Evolutionary conservation across 192 early-diverging fungal genomes (phyloP).

Genomic region (Thamnidium elegans): DNA sequence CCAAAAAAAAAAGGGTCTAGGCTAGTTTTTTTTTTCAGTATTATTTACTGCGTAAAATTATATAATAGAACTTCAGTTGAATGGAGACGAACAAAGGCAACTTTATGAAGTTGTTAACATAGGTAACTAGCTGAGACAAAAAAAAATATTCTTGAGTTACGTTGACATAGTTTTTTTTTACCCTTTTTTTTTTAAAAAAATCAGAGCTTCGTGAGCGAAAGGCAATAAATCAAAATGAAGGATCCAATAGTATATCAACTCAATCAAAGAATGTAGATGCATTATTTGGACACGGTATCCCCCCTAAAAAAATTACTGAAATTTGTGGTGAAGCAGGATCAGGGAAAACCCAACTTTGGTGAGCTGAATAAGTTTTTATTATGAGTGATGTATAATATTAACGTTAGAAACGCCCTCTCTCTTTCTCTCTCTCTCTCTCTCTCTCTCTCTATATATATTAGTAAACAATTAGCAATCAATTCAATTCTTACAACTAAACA

Average conservation of each 20-base stretch:
- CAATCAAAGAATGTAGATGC: background rate
- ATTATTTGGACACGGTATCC: conserved; percentile 11
- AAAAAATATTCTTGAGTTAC: background rate
- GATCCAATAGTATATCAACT: background rate
- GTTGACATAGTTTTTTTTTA: background rate
- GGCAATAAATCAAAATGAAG: background rate
- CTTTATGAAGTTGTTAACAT: background rate
- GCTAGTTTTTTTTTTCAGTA: background rate
- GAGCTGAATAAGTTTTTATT: background rate
- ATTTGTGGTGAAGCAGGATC: conserved; percentile 20
- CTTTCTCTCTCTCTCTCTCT: no score
- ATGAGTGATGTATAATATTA: no score
- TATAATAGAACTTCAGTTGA: background rate
- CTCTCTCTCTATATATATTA: no score
- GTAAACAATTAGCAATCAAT: conserved; percentile 23
- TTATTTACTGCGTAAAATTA: background rate
- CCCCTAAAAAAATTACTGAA: conserved; percentile 4
- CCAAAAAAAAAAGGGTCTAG: no score
- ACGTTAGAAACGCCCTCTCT: no score
- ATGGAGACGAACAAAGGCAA: background rate
- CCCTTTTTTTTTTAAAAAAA: background rate
- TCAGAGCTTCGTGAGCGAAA: background rate
- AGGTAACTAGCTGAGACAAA: background rate
- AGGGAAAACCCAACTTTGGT: conserved; percentile 29
- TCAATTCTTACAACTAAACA: background rate